phyloP scores from a whole-genome alignment of 78 protist species.

The Creolimax fragrantissima region DNA sequence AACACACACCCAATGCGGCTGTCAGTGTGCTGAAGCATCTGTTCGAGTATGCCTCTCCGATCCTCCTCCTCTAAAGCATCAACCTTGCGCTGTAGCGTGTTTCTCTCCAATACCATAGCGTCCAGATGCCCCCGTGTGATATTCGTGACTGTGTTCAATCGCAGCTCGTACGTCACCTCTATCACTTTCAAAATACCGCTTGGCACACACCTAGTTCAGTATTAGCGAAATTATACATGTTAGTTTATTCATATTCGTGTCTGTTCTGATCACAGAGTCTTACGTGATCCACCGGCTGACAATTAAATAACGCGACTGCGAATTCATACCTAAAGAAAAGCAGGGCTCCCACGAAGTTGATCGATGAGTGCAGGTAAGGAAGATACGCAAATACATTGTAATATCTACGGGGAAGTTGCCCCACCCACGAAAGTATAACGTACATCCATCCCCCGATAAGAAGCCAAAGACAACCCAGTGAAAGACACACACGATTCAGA shows the following conservation, averaged over 20 bases:
- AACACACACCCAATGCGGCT: background rate
- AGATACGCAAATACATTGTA: background rate
- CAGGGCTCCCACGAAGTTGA: background rate
- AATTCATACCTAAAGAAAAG: background rate
- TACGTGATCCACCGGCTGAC: background rate
- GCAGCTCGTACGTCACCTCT: background rate
- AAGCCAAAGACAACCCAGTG: background rate
- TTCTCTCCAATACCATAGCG: background rate
- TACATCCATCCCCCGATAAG: background rate
- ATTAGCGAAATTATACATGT: background rate
- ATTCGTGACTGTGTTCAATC: background rate
- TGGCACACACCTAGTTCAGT: background rate
- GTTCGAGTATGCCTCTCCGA: background rate
- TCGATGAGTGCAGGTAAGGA: background rate
- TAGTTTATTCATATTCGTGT: background rate
- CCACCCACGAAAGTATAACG: background rate
- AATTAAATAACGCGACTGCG: background rate
- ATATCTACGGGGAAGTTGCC: background rate
- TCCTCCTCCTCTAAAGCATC: background rate
- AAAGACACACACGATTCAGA: background rate
- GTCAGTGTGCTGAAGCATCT: background rate
- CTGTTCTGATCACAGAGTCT: background rate
- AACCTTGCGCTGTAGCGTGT: background rate
- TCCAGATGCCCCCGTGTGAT: background rate
- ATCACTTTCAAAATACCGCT: background rate